Evolutionary conservation across 2,329 filamentous ascomycete genomes (phyloP).

Genomic region (Claviceps paspali): DNA sequence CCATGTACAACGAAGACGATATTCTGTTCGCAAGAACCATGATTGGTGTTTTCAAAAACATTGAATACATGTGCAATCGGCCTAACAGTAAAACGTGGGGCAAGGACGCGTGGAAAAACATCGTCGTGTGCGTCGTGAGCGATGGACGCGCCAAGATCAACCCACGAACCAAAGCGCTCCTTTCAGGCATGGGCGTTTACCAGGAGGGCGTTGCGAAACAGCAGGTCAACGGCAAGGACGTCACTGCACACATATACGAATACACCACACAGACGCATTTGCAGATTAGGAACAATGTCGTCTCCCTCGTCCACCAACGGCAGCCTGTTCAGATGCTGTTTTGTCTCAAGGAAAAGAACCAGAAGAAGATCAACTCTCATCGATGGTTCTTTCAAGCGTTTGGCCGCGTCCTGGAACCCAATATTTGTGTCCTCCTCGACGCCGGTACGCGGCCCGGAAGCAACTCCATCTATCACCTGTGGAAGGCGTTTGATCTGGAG

Average conservation of each 20-base stretch:
- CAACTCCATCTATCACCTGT: slow-evolving; percentile 92
- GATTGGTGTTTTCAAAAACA: slow-evolving; percentile 96
- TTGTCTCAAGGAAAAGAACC: slow-evolving; percentile 97
- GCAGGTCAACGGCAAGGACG: slow-evolving; percentile 90
- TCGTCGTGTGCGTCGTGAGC: slow-evolving; percentile 93
- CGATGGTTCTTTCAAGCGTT: slow-evolving; percentile 99
- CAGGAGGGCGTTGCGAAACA: slow-evolving; percentile 98
- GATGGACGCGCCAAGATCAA: slow-evolving; percentile 98
- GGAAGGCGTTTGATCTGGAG: slow-evolving; percentile 96
- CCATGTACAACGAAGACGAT: slow-evolving; percentile 99
- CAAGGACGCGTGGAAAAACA: slow-evolving; percentile 98
- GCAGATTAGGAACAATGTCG: slow-evolving; percentile 78
- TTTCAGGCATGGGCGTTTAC: slow-evolving; percentile 90
- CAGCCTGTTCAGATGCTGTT: slow-evolving; percentile 95
- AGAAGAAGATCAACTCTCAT: slow-evolving; percentile 99
- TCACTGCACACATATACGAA: slow-evolving; percentile 95
- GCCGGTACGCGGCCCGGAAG: slow-evolving; percentile 89
- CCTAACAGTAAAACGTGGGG: slow-evolving; percentile 96
- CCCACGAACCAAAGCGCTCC: slow-evolving; percentile 69
- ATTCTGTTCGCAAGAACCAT: slow-evolving; percentile 89
- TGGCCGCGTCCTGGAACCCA: slow-evolving; percentile 78
- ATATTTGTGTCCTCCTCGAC: slow-evolving; percentile 92
- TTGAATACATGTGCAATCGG: slow-evolving; percentile 93
- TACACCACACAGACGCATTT: slow-evolving; percentile 80
- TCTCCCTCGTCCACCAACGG: slow-evolving; percentile 67